Evolutionary conservation across 139 green algal species (phyloP).

Genomic region (Closterium sp.): DNA sequence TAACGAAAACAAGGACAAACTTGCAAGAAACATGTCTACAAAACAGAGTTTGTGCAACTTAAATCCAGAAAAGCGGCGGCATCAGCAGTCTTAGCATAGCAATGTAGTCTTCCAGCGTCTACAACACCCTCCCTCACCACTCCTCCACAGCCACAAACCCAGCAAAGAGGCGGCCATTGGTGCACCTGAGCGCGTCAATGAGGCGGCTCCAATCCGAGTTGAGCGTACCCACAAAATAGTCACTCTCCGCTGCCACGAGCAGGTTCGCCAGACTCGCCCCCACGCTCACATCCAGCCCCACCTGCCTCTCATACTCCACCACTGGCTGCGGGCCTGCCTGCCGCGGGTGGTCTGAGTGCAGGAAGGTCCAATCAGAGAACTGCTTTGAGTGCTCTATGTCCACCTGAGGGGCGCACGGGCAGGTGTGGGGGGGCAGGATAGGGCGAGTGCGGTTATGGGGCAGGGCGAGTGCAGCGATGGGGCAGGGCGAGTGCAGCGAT

Average conservation of each 20-base stretch:
- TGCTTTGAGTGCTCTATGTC: background rate
- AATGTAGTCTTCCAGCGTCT: too few relatives aligned
- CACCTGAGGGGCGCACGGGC: background rate
- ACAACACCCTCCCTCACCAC: background rate
- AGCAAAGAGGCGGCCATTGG: conserved; percentile 25
- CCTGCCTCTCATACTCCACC: background rate
- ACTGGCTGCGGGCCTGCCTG: background rate
- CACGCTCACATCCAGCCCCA: background rate
- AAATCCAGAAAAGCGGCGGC: too few relatives aligned
- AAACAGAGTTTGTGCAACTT: too few relatives aligned
- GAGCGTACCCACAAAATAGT: conserved; percentile 45
- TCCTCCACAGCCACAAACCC: background rate
- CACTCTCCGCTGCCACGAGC: conserved; percentile 28
- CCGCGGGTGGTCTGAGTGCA: background rate
- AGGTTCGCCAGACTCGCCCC: conserved; percentile 16
- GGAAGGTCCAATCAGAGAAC: background rate
- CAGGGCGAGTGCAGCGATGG: too few relatives aligned
- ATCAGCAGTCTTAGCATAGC: too few relatives aligned
- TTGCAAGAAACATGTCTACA: too few relatives aligned
- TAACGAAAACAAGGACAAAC: too few relatives aligned
- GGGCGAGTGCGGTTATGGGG: too few relatives aligned
- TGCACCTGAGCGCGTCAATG: conserved; percentile 23
- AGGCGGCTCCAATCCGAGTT: conserved; percentile 36
- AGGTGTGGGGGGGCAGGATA: too few relatives aligned
- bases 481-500: too few relatives aligned